phyloP scores from a whole-genome alignment of 2,329 filamentous ascomycete genomes.

The Mollisiaceae sp. region DNA sequence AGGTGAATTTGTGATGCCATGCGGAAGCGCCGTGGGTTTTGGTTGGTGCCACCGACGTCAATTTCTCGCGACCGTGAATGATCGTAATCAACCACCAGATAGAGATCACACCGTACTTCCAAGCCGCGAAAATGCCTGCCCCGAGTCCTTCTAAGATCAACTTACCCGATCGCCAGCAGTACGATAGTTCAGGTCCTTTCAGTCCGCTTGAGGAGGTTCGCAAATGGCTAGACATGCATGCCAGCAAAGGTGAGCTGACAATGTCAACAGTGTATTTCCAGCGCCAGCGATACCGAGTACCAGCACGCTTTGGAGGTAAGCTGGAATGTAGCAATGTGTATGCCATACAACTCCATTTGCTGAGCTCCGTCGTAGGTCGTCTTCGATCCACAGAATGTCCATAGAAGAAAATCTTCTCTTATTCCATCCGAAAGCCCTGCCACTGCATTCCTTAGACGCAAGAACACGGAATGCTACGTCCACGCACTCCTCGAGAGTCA shows the following conservation, averaged over 20 bases:
- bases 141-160: constrained; percentile 24
- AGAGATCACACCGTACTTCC: background rate
- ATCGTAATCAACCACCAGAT: constrained; percentile 1
- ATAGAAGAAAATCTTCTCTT: constrained; percentile 70
- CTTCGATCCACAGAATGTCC: constrained; percentile 64
- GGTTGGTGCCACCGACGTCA: constrained; percentile 2
- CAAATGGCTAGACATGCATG: background rate
- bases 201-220: constrained; percentile 32
- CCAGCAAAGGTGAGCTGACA: background rate
- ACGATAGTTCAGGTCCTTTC: constrained; percentile 25
- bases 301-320: constrained; percentile 51
- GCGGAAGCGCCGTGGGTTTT: background rate
- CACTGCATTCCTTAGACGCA: constrained; percentile 45
- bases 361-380: constrained; percentile 51
- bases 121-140: constrained; percentile 26
- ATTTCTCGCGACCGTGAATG: constrained; percentile 8
- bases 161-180: constrained; percentile 25
- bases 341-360: background rate
- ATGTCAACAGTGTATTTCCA: constrained; percentile 33
- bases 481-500: constrained; percentile 68
- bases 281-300: constrained; percentile 42
- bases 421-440: constrained; percentile 54
- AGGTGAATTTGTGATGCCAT: background rate
- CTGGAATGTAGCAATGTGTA: background rate
- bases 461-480: constrained; percentile 65